Conservation (phyloP, 2,329 filamentous ascomycete genomes). For the Phialophora expanda region DNA sequence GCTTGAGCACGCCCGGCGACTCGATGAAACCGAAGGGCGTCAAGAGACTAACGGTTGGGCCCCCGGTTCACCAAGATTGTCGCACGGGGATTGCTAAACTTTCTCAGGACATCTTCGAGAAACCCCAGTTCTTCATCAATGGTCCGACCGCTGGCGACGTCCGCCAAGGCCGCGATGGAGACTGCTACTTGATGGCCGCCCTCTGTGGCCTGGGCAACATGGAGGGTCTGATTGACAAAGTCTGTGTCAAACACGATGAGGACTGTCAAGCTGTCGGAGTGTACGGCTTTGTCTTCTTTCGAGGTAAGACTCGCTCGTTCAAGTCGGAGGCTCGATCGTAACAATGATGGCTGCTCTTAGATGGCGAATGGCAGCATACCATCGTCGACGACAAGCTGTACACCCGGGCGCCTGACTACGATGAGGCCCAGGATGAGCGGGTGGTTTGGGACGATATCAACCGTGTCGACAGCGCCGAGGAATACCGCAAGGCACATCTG, state of each 20-base stretch:
- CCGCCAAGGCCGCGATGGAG: slow-evolving; percentile 75
- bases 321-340: neutral
- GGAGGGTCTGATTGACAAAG: slow-evolving; percentile 69
- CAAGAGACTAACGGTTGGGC: slow-evolving; percentile 67
- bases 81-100: slow-evolving; percentile 23
- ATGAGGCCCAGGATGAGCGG: slow-evolving; percentile 76
- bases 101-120: slow-evolving; percentile 74
- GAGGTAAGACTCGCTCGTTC: slow-evolving; percentile 52
- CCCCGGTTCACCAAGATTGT: neutral
- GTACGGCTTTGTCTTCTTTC: slow-evolving; percentile 83
- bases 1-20: slow-evolving; percentile 47
- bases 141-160: slow-evolving; percentile 78
- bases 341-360: slow-evolving; percentile 47
- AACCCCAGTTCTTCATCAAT: slow-evolving; percentile 77
- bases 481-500: slow-evolving; percentile 73
- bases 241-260: slow-evolving; percentile 72
- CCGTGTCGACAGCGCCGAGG: slow-evolving; percentile 68
- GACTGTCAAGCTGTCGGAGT: slow-evolving; percentile 69
- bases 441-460: slow-evolving; percentile 76
- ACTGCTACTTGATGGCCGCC: slow-evolving; percentile 86
- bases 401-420: slow-evolving; percentile 79
- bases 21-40: slow-evolving; percentile 69
- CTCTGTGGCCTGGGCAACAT: slow-evolving; percentile 78
- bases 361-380: slow-evolving; percentile 89
- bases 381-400: slow-evolving; percentile 92